Percentiles rank a stretch among this genome's conserved stretches.
Conservation (phyloP, 1,284 basidiomycete genomes). For the Naganishia albida region DNA sequence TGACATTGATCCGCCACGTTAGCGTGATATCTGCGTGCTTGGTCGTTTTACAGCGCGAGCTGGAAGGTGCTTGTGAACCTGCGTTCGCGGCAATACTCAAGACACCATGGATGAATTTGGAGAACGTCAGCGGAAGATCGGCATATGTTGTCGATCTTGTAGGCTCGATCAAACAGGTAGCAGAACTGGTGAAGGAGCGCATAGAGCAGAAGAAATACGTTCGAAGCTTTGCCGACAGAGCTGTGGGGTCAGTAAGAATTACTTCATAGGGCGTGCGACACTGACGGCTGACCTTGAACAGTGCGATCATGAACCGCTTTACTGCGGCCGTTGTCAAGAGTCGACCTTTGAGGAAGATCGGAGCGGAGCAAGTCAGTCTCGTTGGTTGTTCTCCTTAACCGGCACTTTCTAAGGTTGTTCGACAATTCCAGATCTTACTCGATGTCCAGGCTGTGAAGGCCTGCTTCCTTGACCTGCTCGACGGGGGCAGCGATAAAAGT, state of each 20-base stretch:
- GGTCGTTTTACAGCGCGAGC: conserved; percentile 71
- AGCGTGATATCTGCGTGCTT: conserved; percentile 83
- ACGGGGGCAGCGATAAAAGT: conserved; percentile 47
- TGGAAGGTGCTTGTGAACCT: conserved; percentile 76
- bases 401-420: background rate
- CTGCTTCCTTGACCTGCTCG: conserved; percentile 76
- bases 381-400: background rate
- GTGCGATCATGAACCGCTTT: conserved; percentile 77
- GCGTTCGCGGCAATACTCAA: conserved; percentile 72
- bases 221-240: conserved; percentile 87
- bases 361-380: conserved; percentile 78
- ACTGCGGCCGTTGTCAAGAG: conserved; percentile 83
- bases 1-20: background rate
- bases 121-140: conserved; percentile 82
- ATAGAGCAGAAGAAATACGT: conserved; percentile 91
- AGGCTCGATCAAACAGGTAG: conserved; percentile 79
- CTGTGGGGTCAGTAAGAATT: conserved; percentile 65
- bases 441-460: conserved; percentile 86
- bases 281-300: conserved; percentile 45
- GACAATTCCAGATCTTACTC: conserved; percentile 68
- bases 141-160: conserved; percentile 75
- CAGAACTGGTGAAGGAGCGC: conserved; percentile 49
- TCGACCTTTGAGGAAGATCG: conserved; percentile 81
- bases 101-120: conserved; percentile 71
- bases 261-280: conserved; percentile 23